These are phyloP conservation scores for Metschnikowia gruessii DNA, from an alignment of 805 yeast genomes.

Conservation along the genomic window DNA sequence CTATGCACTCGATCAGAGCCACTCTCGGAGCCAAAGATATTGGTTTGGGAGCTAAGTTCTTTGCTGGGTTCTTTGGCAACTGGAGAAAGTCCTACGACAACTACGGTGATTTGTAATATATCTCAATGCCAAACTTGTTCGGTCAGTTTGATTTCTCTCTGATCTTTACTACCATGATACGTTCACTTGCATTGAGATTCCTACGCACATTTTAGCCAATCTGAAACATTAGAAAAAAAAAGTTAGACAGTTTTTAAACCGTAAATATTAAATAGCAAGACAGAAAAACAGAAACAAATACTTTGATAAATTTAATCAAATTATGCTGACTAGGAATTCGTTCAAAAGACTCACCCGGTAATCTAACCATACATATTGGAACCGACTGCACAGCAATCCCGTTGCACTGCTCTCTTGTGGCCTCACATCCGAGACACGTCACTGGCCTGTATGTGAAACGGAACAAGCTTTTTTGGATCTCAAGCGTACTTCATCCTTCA, in stretches of 20 bases:
- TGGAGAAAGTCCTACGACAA: conserved; percentile 62
- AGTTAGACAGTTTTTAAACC: too few species aligned
- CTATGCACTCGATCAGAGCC: conserved; percentile 87
- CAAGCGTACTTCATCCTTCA: background rate
- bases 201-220: background rate
- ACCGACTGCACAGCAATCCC: conserved; percentile 5
- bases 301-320: background rate
- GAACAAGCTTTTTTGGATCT: background rate
- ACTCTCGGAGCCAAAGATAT: conserved; percentile 75
- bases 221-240: too few species aligned
- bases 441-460: conserved; percentile 3
- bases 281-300: background rate
- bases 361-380: background rate
- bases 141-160: too few species aligned
- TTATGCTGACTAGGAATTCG: too few species aligned
- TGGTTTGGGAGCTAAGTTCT: conserved; percentile 70
- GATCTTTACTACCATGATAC: too few species aligned
- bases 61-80: conserved; percentile 61
- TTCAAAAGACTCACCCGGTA: background rate
- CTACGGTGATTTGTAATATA: conserved; percentile 45
- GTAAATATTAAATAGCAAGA: too few species aligned
- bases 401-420: background rate
- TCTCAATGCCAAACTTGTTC: too few species aligned
- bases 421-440: conserved; percentile 7
- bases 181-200: too few species aligned